Evolutionary conservation across 1,284 basidiomycete genomes (phyloP).

Genomic region (Lentinula novae-zelandiae): DNA sequence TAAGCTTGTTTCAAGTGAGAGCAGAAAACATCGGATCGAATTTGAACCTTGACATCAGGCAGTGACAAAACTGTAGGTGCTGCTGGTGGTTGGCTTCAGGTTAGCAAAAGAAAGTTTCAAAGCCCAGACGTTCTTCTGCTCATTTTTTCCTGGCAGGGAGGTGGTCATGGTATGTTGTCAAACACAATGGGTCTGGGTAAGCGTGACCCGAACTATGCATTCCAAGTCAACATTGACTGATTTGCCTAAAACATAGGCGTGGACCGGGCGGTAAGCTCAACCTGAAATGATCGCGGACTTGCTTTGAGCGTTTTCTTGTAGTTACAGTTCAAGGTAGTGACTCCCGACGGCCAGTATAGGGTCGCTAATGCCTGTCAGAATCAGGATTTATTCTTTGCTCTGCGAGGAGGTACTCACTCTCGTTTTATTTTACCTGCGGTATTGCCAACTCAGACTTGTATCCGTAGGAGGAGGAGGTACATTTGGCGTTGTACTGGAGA

Average conservation of each 20-base stretch:
- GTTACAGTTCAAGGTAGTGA: constrained; percentile 40
- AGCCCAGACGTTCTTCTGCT: neutral
- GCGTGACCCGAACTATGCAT: neutral
- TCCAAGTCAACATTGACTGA: neutral
- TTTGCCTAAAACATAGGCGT: constrained; percentile 16
- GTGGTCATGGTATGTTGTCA: constrained; percentile 42
- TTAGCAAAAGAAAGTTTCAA: constrained; percentile 4
- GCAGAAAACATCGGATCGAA: neutral
- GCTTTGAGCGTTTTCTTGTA: constrained; percentile 13
- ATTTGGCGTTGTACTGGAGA: constrained; percentile 24
- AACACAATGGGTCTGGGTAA: constrained; percentile 30
- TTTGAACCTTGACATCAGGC: constrained; percentile 30
- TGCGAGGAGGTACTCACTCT: constrained; percentile 32
- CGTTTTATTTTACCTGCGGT: neutral
- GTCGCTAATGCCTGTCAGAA: constrained; percentile 37
- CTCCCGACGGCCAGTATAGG: constrained; percentile 33
- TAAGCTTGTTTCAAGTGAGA: constrained; percentile 4
- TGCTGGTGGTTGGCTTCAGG: constrained; percentile 27
- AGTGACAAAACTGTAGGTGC: constrained; percentile 26
- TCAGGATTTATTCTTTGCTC: constrained; percentile 39
- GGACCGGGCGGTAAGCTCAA: constrained; percentile 35
- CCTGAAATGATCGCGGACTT: neutral
- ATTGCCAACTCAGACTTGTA: neutral
- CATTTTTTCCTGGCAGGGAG: constrained; percentile 32
- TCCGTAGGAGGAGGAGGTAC: constrained; percentile 22